Evolutionary conservation across 371 early-diverging fungal genomes (phyloP).

Genomic region (Umbelopsis sp.): DNA sequence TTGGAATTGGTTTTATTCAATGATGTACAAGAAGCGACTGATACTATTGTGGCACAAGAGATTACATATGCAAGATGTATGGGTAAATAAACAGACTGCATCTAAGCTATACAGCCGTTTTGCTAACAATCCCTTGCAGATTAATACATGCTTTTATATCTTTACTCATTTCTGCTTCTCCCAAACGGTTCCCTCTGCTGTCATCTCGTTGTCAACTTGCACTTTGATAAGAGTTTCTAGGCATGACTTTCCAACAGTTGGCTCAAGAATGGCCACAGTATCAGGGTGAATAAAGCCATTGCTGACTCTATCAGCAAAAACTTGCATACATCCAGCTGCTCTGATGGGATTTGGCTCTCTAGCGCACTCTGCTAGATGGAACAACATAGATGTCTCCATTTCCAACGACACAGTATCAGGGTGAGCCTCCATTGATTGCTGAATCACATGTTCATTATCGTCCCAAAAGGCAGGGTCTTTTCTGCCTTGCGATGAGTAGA

Average conservation of each 20-base stretch:
- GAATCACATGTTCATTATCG: constrained; percentile 70
- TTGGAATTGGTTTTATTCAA: no score
- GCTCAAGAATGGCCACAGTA: constrained; percentile 62
- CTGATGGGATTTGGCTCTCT: constrained; percentile 56
- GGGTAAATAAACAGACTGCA: no score
- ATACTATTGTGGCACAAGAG: no score
- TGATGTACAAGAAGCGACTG: no score
- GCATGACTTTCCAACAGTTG: constrained; percentile 68
- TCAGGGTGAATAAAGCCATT: constrained; percentile 78
- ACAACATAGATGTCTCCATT: constrained; percentile 91
- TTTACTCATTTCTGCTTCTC: constrained; percentile 24
- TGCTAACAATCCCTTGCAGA: not conserved
- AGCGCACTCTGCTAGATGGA: constrained; percentile 76
- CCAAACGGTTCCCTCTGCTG: constrained; percentile 70
- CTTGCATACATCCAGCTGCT: constrained; percentile 85
- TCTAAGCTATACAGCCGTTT: no score
- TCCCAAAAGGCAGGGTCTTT: constrained; percentile 79
- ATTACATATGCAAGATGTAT: no score
- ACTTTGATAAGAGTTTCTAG: constrained; percentile 72
- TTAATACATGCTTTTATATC: not conserved
- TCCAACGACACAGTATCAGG: constrained; percentile 78
- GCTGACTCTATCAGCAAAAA: constrained; percentile 79
- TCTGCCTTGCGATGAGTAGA: constrained; percentile 92
- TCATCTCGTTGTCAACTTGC: constrained; percentile 46
- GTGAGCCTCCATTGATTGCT: constrained; percentile 46